Evolutionary conservation across 2,329 filamentous ascomycete species (phyloP), one percentile per base, ranked within the genome.

Genomic region (Microdochium trichocladiopsis): DNA sequence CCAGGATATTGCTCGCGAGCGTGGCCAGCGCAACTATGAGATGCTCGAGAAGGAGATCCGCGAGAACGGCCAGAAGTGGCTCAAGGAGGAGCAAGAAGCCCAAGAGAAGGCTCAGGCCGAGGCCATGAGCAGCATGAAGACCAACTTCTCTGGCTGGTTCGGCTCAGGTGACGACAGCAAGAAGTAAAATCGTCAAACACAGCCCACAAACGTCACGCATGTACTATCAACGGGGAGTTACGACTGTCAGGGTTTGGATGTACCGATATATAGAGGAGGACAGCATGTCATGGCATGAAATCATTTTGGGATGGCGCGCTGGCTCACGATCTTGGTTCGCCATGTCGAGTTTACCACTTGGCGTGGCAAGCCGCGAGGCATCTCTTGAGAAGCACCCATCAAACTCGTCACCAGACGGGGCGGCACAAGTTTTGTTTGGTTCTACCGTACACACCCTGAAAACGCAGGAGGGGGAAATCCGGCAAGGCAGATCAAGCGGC

Each of bases 11-110:
- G 91, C 94, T 50, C 85, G 94, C 49, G 94, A 99, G 73, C 82
- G 91, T 49, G 94, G 94, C 31, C 88, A 92, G 72, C 86, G 87
- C 68, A 88, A 92, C 70, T 99, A 97, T 71, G 83, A 95, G 75
- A 73, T 86, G 60, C 79, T 97, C 56, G 93, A 97, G 70, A 86
- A 86, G 71, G 88, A 96, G 73, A 95, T 99, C 61, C 81, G 87
- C 48, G 88, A 95, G 69, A 94, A 97, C 66, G 94, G 92, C 50
- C 90, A 93, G 69, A 90, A 93, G 73, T 96, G 92, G 90, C 77
- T 99, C 60, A 92, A 92, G 76, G 93, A 97, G 70, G 92, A 96
- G 77, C 88, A 88, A 45, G 86, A 86, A 49, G 82, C 89, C 66
- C 87, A 92, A 74, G 93, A 96, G 77, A 92, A 90, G 76, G 79